Evolutionary conservation across 352 stramenopile species (phyloP).

Genomic region (Globisporangium abappressorium): DNA sequence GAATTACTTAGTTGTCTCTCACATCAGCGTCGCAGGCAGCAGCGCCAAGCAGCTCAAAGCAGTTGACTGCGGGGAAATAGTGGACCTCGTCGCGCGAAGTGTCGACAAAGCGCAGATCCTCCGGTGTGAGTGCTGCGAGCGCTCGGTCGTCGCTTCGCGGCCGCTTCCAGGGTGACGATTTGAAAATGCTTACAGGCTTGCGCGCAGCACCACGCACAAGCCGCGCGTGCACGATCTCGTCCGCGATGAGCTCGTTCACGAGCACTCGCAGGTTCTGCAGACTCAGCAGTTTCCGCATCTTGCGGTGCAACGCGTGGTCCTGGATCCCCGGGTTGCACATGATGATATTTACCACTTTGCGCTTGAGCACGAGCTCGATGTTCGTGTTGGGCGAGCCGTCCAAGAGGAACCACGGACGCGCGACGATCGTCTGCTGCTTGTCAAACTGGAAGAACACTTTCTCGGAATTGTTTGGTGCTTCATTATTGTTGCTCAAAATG

Average conservation of each 20-base stretch:
- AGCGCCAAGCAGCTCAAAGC: slow-evolving; percentile 68
- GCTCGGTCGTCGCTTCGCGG: slow-evolving; percentile 10
- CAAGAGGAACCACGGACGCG: slow-evolving; percentile 71
- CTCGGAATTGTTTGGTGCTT: slow-evolving; percentile 29
- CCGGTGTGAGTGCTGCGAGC: slow-evolving; percentile 29
- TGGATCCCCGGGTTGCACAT: slow-evolving; percentile 70
- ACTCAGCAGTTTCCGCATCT: slow-evolving; percentile 70
- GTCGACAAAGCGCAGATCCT: slow-evolving; percentile 50
- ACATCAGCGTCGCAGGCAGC: slow-evolving; percentile 53
- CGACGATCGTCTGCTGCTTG: slow-evolving; percentile 47
- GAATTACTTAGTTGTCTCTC: slow-evolving; percentile 2
- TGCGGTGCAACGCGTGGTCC: slow-evolving; percentile 52
- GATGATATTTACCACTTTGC: slow-evolving; percentile 78
- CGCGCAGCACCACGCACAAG: slow-evolving; percentile 23
- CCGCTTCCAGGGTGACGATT: slow-evolving; percentile 2
- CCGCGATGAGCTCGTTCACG: slow-evolving; percentile 58
- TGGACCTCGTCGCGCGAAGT: slow-evolving; percentile 46
- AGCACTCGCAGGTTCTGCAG: slow-evolving; percentile 69
- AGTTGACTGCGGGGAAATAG: slow-evolving; percentile 78
- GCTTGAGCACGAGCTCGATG: slow-evolving; percentile 59
- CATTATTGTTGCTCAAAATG: slow-evolving; percentile 25
- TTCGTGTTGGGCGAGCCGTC: slow-evolving; percentile 63
- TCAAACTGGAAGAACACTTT: slow-evolving; percentile 77
- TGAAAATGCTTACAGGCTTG: slow-evolving; percentile 29
- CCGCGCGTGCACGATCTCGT: slow-evolving; percentile 62